Base-by-base conservation (phyloP, 2,329 filamentous ascomycete genomes). In the Hypoxylon rubiginosum region DNA sequence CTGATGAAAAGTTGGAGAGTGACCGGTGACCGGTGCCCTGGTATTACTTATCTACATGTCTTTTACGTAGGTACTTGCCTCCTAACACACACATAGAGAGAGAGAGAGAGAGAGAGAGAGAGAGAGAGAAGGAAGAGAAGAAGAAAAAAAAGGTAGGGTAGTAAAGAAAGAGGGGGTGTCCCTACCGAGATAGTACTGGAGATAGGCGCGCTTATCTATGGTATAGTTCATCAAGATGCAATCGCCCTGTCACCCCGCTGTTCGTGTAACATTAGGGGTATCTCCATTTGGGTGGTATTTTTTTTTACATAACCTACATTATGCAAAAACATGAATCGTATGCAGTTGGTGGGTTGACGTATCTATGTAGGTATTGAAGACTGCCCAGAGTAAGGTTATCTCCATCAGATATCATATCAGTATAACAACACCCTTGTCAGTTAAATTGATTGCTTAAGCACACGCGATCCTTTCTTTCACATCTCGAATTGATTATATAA, bases 191-290 rank as follows among this genome's bases (percentile, higher is more conserved):
- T 34, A 28, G 11, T n/a, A 39, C 34, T 43, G 41, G 4, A 24
- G 24, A 19, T 49, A 50, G 21, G 56, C 51, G 56, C 62, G 51
- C 9, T 59, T 59, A 39, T 63, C 46, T 30, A 4, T 32, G 28
- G 19, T 50, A 51, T 43, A 26, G 53, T 53, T 50, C 49, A 54
- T 66, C 57, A 36, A 62, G 58, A 62, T 54, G 48, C 48, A 62
- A 32, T 28, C 53, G n/a, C n/a, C n/a, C n/a, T n/a, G n/a, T n/a
- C n/a, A 56, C 64, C 58, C 58, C 58, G 58, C 59, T 24, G 28
- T 50, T 57, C 19, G 64, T 66, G 58, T 53, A 59, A 66, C 64
- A 55, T 28, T n/a, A n/a, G n/a, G n/a, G n/a, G n/a, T n/a, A n/a
- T n/a, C n/a, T n/a, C n/a, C n/a, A n/a, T n/a, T n/a, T n/a, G n/a